phyloP scores from a whole-genome alignment of 768 basidiomycete species.

The Leccinum sublutescens region DNA sequence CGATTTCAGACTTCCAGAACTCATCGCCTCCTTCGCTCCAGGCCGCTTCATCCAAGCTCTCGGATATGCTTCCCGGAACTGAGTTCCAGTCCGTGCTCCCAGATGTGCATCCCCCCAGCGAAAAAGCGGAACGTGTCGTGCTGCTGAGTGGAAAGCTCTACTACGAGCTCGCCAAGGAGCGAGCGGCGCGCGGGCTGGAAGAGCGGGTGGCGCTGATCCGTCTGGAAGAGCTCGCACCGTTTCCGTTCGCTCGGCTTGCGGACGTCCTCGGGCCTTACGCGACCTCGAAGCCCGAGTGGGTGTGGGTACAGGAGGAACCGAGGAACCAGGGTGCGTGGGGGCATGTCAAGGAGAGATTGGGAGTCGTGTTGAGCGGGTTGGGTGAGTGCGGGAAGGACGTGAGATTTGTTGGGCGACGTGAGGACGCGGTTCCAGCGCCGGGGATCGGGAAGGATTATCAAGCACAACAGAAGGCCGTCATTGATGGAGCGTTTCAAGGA shows the following conservation, averaged over 20 bases:
- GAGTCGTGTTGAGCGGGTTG: conserved; percentile 44
- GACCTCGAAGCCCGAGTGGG: conserved; percentile 27
- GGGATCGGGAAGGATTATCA: conserved; percentile 71
- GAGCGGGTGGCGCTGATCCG: conserved; percentile 65
- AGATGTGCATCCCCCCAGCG: conserved; percentile 39
- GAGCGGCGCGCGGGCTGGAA: conserved; percentile 46
- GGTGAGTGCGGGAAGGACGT: conserved; percentile 36
- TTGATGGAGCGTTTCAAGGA: conserved; percentile 57
- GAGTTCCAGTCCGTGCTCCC: conserved; percentile 67
- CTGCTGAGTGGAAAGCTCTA: conserved; percentile 82
- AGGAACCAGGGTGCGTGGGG: conserved; percentile 81
- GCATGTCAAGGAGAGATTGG: conserved; percentile 62
- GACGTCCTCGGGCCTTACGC: conserved; percentile 47
- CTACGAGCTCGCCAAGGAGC: conserved; percentile 79
- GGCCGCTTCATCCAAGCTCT: conserved; percentile 70
- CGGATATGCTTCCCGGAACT: conserved; percentile 58
- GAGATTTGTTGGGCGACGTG: conserved; percentile 62
- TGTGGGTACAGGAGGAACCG: conserved; percentile 88
- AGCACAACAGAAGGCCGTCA: conserved; percentile 58
- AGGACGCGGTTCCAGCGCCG: conserved; percentile 74
- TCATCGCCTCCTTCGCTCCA: conserved; percentile 26
- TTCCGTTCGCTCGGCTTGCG: conserved; percentile 66
- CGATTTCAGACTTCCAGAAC: background rate
- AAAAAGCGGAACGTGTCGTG: conserved; percentile 59
- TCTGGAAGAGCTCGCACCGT: conserved; percentile 85